Percentiles rank a stretch among this genome's conserved stretches.
Conservation (phyloP, 306 rosid species). For the Cucurbita ficifolia region DNA sequence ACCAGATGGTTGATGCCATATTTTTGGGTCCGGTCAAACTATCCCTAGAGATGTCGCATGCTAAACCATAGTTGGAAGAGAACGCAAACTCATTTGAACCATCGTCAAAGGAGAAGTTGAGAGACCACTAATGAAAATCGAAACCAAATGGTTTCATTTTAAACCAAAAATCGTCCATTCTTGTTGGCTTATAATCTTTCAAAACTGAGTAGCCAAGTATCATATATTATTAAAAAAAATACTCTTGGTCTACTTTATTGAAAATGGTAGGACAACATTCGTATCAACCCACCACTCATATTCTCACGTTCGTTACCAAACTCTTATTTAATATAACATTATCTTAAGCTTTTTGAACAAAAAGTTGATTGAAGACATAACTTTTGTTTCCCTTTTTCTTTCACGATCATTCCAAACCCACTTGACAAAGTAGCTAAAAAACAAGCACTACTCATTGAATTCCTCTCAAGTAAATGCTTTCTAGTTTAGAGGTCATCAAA, state of each 20-base stretch:
- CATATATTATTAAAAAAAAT: too few relatives aligned
- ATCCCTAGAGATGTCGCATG: fast-evolving
- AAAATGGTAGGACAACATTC: not conserved
- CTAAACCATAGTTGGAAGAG: too few relatives aligned
- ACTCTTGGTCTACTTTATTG: too few relatives aligned
- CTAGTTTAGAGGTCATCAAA: not conserved
- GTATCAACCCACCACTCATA: not conserved
- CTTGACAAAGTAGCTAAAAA: not conserved
- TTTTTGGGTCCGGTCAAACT: too few relatives aligned
- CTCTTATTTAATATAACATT: not conserved
- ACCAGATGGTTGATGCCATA: too few relatives aligned
- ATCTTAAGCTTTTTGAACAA: not conserved
- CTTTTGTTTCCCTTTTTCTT: not conserved
- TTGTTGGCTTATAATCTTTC: too few relatives aligned
- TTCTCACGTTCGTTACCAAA: not conserved
- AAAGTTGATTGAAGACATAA: not conserved
- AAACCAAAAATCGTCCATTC: too few relatives aligned
- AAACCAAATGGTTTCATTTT: too few relatives aligned
- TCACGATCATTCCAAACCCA: not conserved
- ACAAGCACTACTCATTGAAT: not conserved
- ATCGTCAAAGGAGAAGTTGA: too few relatives aligned
- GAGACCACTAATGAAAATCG: too few relatives aligned
- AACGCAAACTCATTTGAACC: too few relatives aligned
- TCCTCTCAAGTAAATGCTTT: not conserved
- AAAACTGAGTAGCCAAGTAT: too few relatives aligned